Conservation (phyloP, 169 alveolate genomes). For the Amoebophrya sp. region DNA sequence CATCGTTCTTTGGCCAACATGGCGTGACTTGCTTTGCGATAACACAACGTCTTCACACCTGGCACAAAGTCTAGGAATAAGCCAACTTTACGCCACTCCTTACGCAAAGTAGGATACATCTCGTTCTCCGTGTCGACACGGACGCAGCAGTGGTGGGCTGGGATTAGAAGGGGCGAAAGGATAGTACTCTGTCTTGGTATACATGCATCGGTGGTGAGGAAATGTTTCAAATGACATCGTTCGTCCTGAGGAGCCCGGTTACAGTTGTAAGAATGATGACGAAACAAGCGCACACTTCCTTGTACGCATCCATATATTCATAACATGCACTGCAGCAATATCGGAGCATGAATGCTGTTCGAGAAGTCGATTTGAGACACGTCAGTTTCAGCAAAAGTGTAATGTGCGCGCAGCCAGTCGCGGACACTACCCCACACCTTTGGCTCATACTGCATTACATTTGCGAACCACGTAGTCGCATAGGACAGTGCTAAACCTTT, state of each 20-base stretch:
- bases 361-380: background rate
- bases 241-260: too few species aligned
- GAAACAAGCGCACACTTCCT: too few species aligned
- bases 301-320: too few species aligned
- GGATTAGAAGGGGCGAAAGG: too few species aligned
- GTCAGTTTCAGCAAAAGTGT: background rate
- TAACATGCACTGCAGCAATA: background rate
- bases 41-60: background rate
- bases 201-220: too few species aligned
- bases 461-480: background rate
- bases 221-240: too few species aligned
- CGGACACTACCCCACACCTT: background rate
- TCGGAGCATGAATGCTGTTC: background rate
- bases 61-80: background rate
- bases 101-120: background rate
- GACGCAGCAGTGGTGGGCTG: background rate
- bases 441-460: background rate
- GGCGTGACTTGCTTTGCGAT: background rate
- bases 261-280: too few species aligned
- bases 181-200: too few species aligned
- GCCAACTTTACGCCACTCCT: background rate
- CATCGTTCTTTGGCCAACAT: background rate
- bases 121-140: background rate
- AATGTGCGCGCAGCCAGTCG: background rate
- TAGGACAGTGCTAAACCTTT: background rate